Conservation (phyloP, 306 rosid species). For the Prunus mira region DNA sequence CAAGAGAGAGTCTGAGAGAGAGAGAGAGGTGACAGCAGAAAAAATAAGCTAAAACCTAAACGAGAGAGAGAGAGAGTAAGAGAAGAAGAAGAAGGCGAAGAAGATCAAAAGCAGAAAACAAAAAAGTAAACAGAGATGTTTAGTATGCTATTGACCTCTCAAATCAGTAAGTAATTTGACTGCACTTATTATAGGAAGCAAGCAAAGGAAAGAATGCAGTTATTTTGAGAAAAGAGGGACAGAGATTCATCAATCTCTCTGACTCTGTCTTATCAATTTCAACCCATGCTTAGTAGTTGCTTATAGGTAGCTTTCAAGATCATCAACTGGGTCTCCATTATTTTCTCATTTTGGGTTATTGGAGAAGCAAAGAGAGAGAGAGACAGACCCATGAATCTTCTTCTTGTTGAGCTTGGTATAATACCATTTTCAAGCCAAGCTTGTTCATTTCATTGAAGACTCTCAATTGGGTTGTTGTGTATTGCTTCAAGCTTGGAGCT, state of each 20-base stretch:
- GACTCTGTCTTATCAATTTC: constrained; percentile 32
- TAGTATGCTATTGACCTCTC: constrained; percentile 21
- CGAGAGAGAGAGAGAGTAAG: background rate
- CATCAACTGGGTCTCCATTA: constrained; percentile 10
- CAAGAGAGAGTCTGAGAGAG: background rate
- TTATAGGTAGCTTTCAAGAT: background rate
- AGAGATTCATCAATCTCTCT: constrained; percentile 16
- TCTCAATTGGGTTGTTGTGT: background rate
- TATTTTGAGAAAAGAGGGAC: background rate
- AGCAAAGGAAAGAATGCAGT: background rate
- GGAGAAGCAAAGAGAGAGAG: background rate
- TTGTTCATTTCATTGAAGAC: constrained; percentile 19
- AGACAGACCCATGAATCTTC: constrained; percentile 21
- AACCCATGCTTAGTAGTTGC: constrained; percentile 14
- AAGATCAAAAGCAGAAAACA: background rate
- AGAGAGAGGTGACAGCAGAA: background rate
- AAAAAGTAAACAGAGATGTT: too few species aligned
- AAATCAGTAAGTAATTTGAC: constrained; percentile 25
- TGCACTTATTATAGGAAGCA: constrained; percentile 5
- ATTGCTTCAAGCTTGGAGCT: background rate
- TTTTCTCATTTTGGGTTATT: background rate
- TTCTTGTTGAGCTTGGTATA: background rate
- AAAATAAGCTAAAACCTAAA: background rate
- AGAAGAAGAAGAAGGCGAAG: background rate
- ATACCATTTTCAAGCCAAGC: constrained; percentile 8